phyloP scores from a whole-genome alignment of 2,329 filamentous ascomycete genomes.

The Fusarium circinatum region DNA sequence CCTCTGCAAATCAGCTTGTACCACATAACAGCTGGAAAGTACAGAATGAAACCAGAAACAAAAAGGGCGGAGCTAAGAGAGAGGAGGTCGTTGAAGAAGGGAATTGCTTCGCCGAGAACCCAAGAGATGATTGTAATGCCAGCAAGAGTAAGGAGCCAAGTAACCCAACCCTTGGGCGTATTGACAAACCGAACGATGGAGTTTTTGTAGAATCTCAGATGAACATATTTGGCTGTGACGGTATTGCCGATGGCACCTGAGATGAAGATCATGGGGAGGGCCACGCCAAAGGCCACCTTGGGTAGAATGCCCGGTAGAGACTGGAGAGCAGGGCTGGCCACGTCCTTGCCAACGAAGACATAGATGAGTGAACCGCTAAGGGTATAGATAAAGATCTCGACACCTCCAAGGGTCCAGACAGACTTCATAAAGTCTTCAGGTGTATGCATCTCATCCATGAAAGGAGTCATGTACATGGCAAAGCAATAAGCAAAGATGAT shows the following conservation, averaged over 20 bases:
- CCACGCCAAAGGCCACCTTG: conserved; percentile 52
- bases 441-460: conserved; percentile 59
- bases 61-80: conserved; percentile 59
- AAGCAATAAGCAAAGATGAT: conserved; percentile 74
- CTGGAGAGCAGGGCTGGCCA: conserved; percentile 71
- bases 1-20: conserved; percentile 50
- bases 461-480: conserved; percentile 55
- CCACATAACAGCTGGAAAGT: conserved; percentile 53
- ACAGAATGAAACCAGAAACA: conserved; percentile 54
- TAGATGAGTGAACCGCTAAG: conserved; percentile 72
- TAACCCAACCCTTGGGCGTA: conserved; percentile 48
- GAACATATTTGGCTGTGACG: conserved; percentile 51
- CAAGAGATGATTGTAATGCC: conserved; percentile 57
- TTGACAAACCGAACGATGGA: conserved; percentile 37
- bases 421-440: conserved; percentile 56
- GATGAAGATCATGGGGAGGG: conserved; percentile 74
- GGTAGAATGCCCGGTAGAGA: conserved; percentile 65
- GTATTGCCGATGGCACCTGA: conserved; percentile 71
- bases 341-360: conserved; percentile 68
- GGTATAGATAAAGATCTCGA: conserved; percentile 70
- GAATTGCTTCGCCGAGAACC: conserved; percentile 73
- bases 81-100: conserved; percentile 75
- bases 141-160: conserved; percentile 68
- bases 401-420: conserved; percentile 66
- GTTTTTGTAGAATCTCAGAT: conserved; percentile 44